Conservation (phyloP, 2,329 filamentous ascomycete genomes). For the Plenodomus lindquistii region DNA sequence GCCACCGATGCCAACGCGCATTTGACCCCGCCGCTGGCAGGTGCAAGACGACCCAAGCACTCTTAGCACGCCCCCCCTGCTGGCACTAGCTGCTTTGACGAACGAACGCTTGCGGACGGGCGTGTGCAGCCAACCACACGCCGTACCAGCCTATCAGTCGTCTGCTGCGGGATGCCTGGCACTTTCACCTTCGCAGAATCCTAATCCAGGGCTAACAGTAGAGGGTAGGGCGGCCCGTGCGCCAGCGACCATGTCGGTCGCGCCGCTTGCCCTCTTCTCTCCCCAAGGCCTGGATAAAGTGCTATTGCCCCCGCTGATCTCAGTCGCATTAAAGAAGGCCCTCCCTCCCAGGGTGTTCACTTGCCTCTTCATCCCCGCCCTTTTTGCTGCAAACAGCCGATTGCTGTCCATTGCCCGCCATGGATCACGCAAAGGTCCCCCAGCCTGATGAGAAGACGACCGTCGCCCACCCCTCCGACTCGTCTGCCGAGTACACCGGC, state of each 20-base stretch:
- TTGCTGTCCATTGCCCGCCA: constrained; percentile 21
- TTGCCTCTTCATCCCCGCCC: constrained; percentile 5
- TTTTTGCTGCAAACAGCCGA: constrained; percentile 5
- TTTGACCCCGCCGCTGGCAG: constrained; percentile 13
- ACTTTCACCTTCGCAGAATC: constrained; percentile 30
- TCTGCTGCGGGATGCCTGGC: neutral
- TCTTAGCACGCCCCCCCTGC: neutral
- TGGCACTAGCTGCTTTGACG: neutral
- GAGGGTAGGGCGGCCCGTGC: constrained; percentile 48
- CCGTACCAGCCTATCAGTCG: neutral
- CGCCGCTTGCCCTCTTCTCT: constrained; percentile 24
- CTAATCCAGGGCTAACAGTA: too few species aligned
- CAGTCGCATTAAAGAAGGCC: constrained; percentile 29
- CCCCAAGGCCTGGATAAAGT: constrained; percentile 21
- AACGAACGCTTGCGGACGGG: constrained; percentile 7
- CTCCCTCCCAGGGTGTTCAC: constrained; percentile 14
- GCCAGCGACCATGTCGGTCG: constrained; percentile 57
- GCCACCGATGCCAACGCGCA: constrained; percentile 22
- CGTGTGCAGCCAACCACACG: neutral
- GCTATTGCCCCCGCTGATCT: constrained; percentile 1
- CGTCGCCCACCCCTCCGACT: constrained; percentile 16
- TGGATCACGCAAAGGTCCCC: constrained; percentile 33
- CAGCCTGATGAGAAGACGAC: constrained; percentile 34
- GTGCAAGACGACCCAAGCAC: constrained; percentile 48
- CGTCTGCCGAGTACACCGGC: constrained; percentile 10